phyloP scores from a whole-genome alignment of 2,329 filamentous ascomycete species.

The Ambrosiella xylebori region DNA sequence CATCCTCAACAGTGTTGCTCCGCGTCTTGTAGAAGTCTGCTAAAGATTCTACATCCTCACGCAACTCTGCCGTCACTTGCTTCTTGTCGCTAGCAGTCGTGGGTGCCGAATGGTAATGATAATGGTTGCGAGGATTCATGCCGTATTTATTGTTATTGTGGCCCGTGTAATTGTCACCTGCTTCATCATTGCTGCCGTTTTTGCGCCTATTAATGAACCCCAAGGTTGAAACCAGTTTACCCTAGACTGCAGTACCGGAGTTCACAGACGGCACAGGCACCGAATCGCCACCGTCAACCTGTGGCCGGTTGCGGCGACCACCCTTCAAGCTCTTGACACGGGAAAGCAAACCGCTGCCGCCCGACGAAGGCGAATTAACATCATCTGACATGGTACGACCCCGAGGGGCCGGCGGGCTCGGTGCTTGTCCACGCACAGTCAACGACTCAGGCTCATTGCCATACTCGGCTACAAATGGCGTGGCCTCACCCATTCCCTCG shows the following conservation, averaged over 20 bases:
- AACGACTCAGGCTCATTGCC: constrained; percentile 37
- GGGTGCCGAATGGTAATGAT: background rate
- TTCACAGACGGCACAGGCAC: constrained; percentile 12
- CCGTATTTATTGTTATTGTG: background rate
- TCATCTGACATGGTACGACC: constrained; percentile 10
- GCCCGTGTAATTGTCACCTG: background rate
- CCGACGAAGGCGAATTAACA: background rate
- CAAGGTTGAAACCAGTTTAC: constrained; percentile 14
- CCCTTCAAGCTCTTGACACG: constrained; percentile 73
- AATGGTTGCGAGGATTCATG: background rate
- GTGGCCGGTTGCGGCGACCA: constrained; percentile 26
- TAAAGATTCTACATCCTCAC: background rate
- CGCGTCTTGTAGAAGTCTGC: no score
- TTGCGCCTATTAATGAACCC: constrained; percentile 13
- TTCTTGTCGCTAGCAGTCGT: background rate
- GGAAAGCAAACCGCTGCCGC: constrained; percentile 48
- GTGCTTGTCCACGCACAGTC: constrained; percentile 24
- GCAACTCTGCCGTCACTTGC: background rate
- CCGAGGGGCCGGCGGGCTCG: constrained; percentile 8
- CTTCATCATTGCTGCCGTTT: background rate
- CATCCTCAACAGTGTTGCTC: no score
- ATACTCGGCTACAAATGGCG: constrained; percentile 36
- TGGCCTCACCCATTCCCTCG: constrained; percentile 9
- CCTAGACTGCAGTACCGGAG: constrained; percentile 26
- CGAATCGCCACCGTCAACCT: constrained; percentile 11